Base-by-base conservation (phyloP, 345 rosid species). In the Angophora floribunda region DNA sequence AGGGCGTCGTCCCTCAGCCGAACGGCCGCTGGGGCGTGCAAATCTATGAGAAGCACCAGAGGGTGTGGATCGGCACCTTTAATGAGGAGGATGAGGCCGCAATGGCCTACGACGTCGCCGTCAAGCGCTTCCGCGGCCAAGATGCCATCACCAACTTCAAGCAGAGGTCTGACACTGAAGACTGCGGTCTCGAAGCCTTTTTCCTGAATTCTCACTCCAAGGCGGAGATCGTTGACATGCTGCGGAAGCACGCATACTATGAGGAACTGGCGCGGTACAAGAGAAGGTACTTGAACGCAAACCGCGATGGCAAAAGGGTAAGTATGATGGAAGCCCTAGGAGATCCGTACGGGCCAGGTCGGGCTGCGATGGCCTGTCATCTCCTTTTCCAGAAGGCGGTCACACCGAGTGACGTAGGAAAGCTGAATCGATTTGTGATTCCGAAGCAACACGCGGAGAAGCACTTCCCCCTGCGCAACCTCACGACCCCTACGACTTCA, bases 1-100 rank as follows among this genome's bases (percentile, higher is more conserved):
- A 97, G 90, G 99, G 99, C 9, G 99, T 97, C 9, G 99, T 97
- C 32, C 98, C 99, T 4, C 98, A 97, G 87, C 99, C 99, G 9
- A 97, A 97, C 87, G 99, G 99, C 87, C 94, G 98, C 5, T 97
- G 99, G 99, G 99, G 99, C 4, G 96, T 98, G 15, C 99, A 97
- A 94, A 97, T 97, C 86, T 97, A 97, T 93, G 99, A 96, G 96
- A 97, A 96, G 91, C 99, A 97, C 88, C 99, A 95, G 85, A 93
- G 99, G n/a, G 97, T 97, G 51, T 97, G 99, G 99, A 95, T 97
- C 5, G 99, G 99, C 4, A 97, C 99, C 21, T 97, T 95, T 88
- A 96, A 93, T 61, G 93, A 93, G 65, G 97, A 96, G 91, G 94
- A 95, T 4, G 98, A 95, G 51, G 99, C 99, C 9, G 99, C 99